A percentile compares a stretch with the other conserved stretches of the same genome.
Conservation (phyloP, 2,329 filamentous ascomycete species). For the Penicillium sp. region DNA sequence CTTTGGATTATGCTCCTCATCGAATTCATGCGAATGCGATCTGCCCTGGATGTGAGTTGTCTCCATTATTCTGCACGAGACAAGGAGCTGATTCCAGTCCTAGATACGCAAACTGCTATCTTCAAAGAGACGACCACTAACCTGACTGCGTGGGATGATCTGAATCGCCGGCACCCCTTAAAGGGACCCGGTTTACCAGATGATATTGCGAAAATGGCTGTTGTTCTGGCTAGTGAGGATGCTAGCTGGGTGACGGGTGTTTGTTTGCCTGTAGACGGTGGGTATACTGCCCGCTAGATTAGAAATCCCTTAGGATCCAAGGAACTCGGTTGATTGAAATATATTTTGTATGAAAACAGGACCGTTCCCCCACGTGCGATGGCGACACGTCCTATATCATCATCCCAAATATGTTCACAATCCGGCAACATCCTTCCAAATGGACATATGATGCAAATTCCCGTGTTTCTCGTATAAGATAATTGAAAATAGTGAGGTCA, state of each 20-base stretch:
- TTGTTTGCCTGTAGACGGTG: not conserved
- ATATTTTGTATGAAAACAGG: too few relatives aligned
- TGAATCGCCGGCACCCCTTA: conserved; percentile 26
- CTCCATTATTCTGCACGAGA: not conserved
- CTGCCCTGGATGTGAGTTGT: conserved; percentile 49
- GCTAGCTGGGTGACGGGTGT: not conserved
- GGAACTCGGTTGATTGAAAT: too few relatives aligned
- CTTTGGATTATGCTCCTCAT: conserved; percentile 50
- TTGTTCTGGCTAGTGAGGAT: not conserved
- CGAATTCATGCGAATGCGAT: conserved; percentile 56
- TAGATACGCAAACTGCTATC: conserved; percentile 30
- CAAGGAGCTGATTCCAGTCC: not conserved
- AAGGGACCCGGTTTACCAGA: conserved; percentile 18
- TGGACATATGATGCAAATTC: too few relatives aligned
- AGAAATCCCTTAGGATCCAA: too few relatives aligned
- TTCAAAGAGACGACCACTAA: conserved; percentile 21
- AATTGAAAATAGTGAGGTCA: too few relatives aligned
- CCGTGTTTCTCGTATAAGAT: too few relatives aligned
- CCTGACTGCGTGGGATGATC: conserved; percentile 16
- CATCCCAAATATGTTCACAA: too few relatives aligned
- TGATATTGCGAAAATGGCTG: not conserved
- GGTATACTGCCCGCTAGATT: not conserved
- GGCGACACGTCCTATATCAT: too few relatives aligned
- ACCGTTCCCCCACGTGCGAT: too few relatives aligned
- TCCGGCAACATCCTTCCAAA: too few relatives aligned